These are phyloP conservation scores for Otatea glauca DNA, from an alignment of 176 grass and related monocot species.

Conservation along the genomic window DNA sequence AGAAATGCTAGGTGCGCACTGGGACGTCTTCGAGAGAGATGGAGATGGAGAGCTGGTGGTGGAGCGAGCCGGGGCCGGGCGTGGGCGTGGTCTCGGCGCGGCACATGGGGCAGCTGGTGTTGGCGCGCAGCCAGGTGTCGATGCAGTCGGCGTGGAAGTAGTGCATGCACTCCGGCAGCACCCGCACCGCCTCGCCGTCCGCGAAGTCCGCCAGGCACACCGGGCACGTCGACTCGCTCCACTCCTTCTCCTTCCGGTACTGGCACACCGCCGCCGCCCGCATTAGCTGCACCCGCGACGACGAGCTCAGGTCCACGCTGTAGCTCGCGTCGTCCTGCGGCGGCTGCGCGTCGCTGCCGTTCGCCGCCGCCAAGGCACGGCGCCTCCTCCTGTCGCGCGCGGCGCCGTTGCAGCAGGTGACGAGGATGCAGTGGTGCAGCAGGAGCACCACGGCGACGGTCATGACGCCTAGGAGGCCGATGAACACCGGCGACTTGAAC, in stretches of 20 bases:
- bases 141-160: conserved; percentile 65
- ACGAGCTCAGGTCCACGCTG: conserved; percentile 32
- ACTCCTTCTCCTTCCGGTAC: conserved; percentile 43
- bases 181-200: conserved; percentile 52
- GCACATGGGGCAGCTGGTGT: conserved; percentile 61
- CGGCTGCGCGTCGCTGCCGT: too few species aligned
- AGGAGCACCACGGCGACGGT: conserved; percentile 29
- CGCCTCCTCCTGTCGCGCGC: neutral
- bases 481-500: conserved; percentile 48
- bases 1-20: too few species aligned
- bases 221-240: conserved; percentile 41
- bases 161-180: conserved; percentile 57
- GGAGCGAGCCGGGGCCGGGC: neutral
- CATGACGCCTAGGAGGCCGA: conserved; percentile 42
- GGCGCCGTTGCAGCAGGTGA: conserved; percentile 36
- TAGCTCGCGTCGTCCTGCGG: neutral
- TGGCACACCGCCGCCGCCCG: conserved; percentile 18
- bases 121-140: conserved; percentile 46
- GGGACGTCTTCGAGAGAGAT: conserved; percentile 31
- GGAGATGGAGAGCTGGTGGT: conserved; percentile 25
- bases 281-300: conserved; percentile 46
- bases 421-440: conserved; percentile 49
- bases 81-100: conserved; percentile 41
- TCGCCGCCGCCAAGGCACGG: neutral
- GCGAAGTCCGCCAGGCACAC: conserved; percentile 57